phyloP scores from a whole-genome alignment of 257 asterid species.

The Solanum pimpinellifolium region DNA sequence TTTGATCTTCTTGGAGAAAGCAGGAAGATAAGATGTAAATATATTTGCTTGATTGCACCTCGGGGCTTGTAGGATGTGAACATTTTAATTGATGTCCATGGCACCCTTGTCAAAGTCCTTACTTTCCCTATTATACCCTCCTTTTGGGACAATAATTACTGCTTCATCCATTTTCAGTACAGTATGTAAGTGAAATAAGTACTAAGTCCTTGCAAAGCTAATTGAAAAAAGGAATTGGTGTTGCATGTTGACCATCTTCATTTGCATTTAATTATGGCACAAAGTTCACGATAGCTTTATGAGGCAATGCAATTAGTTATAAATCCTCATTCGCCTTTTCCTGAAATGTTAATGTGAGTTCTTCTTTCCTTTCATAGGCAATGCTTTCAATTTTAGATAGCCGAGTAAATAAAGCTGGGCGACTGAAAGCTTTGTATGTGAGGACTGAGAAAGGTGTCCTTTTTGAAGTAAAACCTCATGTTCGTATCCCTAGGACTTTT shows the following conservation, averaged over 20 bases:
- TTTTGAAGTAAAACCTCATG: constrained; percentile 71
- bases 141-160: not conserved
- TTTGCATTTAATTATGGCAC: not conserved
- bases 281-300: not conserved
- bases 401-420: constrained; percentile 68
- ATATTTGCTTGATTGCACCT: not conserved
- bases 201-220: not conserved
- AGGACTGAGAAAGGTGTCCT: constrained; percentile 74
- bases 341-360: not conserved
- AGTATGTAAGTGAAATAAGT: not conserved
- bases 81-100: not conserved
- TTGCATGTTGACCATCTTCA: not conserved
- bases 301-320: not conserved
- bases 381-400: constrained; percentile 75
- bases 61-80: not conserved
- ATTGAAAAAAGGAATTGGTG: not conserved
- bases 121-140: not conserved
- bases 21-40: not conserved
- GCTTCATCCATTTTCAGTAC: not conserved
- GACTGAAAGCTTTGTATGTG: constrained; percentile 76
- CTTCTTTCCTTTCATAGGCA: constrained; percentile 37
- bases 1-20: not conserved
- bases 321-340: not conserved
- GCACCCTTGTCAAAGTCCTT: not conserved
- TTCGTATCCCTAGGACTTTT: constrained; percentile 87